Evolutionary conservation across 106 monocot genomes (phyloP).

Genomic region (Triglochin maritima): DNA sequence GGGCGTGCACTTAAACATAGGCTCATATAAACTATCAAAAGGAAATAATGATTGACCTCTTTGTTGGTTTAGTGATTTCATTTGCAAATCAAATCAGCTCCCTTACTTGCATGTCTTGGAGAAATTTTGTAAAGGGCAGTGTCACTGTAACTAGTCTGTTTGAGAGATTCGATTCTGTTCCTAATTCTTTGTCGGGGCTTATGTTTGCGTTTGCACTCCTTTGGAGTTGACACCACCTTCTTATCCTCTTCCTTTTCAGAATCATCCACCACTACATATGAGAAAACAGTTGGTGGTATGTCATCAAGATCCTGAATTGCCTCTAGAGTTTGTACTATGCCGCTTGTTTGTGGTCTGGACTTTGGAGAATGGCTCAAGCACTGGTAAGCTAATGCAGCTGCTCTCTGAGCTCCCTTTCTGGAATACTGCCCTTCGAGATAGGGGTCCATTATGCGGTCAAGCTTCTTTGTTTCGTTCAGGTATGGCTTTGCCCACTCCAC

Average conservation of each 20-base stretch:
- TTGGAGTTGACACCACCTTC: background rate
- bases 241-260: background rate
- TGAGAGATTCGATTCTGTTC: background rate
- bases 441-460: conserved; percentile 48
- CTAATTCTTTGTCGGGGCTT: background rate
- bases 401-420: conserved; percentile 34
- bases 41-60: no score
- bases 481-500: conserved; percentile 59
- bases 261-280: conserved; percentile 17
- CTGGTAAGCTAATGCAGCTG: conserved; percentile 34
- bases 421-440: conserved; percentile 52
- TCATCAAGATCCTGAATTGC: conserved; percentile 22
- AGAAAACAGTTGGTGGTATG: conserved; percentile 15
- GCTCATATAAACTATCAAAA: no score
- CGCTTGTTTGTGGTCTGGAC: conserved; percentile 48
- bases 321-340: conserved; percentile 43
- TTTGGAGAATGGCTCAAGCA: conserved; percentile 49
- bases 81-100: background rate
- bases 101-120: background rate
- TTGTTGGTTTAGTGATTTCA: no score
- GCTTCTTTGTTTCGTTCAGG: conserved; percentile 29
- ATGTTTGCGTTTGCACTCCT: background rate
- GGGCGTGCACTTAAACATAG: no score
- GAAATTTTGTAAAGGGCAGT: background rate
- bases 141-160: conserved; percentile 1